Percentiles rank a stretch among this genome's conserved stretches.
These are phyloP conservation scores for Apiotrichum porosum DNA, from an alignment of 1,284 basidiomycete species.

Conservation along the genomic window DNA sequence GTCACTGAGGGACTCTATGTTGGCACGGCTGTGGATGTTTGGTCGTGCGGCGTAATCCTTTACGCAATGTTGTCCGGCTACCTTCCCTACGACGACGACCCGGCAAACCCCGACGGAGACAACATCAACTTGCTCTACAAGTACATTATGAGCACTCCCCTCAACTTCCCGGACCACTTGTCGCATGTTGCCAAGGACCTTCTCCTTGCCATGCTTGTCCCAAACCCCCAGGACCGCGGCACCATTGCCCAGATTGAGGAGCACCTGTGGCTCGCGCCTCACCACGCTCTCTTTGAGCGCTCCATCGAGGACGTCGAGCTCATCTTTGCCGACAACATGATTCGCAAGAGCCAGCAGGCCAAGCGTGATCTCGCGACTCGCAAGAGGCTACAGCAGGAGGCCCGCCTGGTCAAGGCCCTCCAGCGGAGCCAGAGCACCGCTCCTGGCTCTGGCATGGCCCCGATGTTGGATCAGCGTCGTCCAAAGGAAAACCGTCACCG, in stretches of 20 bases:
- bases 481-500: conserved; percentile 42
- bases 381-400: conserved; percentile 37
- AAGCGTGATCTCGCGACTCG: conserved; percentile 55
- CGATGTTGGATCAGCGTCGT: conserved; percentile 29
- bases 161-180: conserved; percentile 91
- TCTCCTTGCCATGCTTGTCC: conserved; percentile 79
- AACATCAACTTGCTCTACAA: conserved; percentile 99
- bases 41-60: conserved; percentile 98
- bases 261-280: conserved; percentile 75
- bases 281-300: conserved; percentile 62
- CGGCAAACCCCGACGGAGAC: conserved; percentile 96
- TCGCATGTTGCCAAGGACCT: conserved; percentile 70
- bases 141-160: conserved; percentile 94
- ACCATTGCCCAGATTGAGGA: conserved; percentile 70
- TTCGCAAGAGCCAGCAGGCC: conserved; percentile 72
- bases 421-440: conserved; percentile 38
- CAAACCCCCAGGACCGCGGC: conserved; percentile 68
- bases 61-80: conserved; percentile 99
- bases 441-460: conserved; percentile 19
- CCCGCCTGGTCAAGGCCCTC: conserved; percentile 27
- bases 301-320: conserved; percentile 72
- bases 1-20: conserved; percentile 96
- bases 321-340: conserved; percentile 75
- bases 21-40: conserved; percentile 98
- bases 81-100: conserved; percentile 99